Percentiles rank a stretch among this genome's conserved stretches.
These are phyloP conservation scores for Herpetomonas samuelpessoai DNA, from an alignment of 208 protist genomes.

Conservation along the genomic window DNA sequence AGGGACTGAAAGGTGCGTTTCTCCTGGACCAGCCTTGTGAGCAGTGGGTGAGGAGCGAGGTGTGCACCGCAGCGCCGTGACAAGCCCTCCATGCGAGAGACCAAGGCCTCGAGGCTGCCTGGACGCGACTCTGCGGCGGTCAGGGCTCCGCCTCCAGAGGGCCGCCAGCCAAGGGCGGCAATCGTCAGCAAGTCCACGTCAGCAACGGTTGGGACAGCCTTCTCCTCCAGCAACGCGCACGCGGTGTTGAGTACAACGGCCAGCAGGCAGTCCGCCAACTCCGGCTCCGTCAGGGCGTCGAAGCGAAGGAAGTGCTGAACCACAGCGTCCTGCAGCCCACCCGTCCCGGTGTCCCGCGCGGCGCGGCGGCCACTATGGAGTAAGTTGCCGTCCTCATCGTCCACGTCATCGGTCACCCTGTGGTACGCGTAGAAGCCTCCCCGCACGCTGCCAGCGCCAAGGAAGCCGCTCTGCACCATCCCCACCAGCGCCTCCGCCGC, in stretches of 20 bases:
- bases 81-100: conserved; percentile 34
- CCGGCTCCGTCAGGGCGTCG: conserved; percentile 19
- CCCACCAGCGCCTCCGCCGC: conserved; percentile 2
- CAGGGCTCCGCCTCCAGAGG: conserved; percentile 61
- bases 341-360: background rate
- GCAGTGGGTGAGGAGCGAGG: conserved; percentile 54
- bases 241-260: conserved; percentile 60
- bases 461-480: conserved; percentile 44
- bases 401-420: background rate
- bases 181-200: conserved; percentile 63
- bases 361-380: background rate
- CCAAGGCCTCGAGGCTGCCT: conserved; percentile 27
- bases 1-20: conserved; percentile 41
- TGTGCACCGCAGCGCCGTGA: conserved; percentile 37
- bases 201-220: conserved; percentile 28
- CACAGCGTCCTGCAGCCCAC: conserved; percentile 14
- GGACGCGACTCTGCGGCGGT: conserved; percentile 33
- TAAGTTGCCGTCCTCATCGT: background rate
- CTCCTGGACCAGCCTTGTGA: conserved; percentile 34
- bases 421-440: conserved; percentile 51
- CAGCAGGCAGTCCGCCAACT: conserved; percentile 53
- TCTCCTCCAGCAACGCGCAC: conserved; percentile 48
- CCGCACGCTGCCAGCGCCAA: conserved; percentile 20
- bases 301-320: conserved; percentile 30
- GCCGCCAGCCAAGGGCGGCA: conserved; percentile 54